Evolutionary conservation across 2,329 filamentous ascomycete species (phyloP).

Genomic region (Fusarium globosum): DNA sequence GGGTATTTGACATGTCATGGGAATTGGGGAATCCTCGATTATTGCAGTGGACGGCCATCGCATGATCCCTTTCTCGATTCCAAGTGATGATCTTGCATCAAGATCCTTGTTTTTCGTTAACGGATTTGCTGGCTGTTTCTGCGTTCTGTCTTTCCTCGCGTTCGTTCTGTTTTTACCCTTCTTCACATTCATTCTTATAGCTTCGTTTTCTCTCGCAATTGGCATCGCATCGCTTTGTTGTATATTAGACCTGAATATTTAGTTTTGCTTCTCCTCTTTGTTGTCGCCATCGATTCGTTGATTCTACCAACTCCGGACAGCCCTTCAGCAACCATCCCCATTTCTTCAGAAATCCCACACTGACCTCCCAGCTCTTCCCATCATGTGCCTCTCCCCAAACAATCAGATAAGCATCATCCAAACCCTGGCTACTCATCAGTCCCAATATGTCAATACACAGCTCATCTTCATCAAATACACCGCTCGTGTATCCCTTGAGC

Average conservation of each 20-base stretch:
- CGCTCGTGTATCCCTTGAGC: conserved; percentile 16
- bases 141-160: rapidly evolving
- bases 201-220: background rate
- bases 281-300: conserved; percentile 53
- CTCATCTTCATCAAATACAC: conserved; percentile 35
- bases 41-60: conserved; percentile 18
- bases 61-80: conserved; percentile 1
- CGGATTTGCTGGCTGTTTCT: background rate
- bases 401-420: conserved; percentile 48
- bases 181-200: conserved; percentile 4
- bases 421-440: background rate
- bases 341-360: conserved; percentile 56
- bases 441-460: conserved; percentile 37
- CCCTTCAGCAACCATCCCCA: conserved; percentile 55
- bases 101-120: background rate
- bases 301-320: conserved; percentile 51
- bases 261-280: conserved; percentile 34
- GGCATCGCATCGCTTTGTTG: background rate
- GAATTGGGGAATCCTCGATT: conserved; percentile 8
- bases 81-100: background rate
- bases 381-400: conserved; percentile 63
- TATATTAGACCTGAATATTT: conserved; percentile 17
- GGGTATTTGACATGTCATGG: conserved; percentile 28
- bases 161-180: background rate
- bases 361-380: conserved; percentile 59